Evolutionary conservation across 2,329 filamentous ascomycete species (phyloP).

Genomic region (Periconia macrospinosa): DNA sequence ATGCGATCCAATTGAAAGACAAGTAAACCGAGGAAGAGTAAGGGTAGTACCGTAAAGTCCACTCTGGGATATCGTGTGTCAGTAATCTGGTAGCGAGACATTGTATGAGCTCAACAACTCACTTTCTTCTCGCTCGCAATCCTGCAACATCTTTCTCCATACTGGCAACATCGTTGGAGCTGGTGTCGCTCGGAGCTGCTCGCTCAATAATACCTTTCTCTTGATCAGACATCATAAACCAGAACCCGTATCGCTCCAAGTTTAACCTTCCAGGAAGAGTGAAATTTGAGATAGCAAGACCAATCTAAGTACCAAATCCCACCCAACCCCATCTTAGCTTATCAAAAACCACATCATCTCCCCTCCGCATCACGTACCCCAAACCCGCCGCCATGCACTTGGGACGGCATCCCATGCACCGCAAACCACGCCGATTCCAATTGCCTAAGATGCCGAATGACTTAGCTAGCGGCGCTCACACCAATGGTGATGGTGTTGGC

Average conservation of each 20-base stretch:
- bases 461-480: background rate
- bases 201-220: slow-evolving; percentile 13
- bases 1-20: slow-evolving; percentile 58
- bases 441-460: background rate
- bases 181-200: slow-evolving; percentile 9
- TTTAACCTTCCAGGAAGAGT: background rate
- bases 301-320: background rate
- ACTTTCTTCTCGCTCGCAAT: slow-evolving; percentile 23
- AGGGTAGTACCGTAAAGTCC: slow-evolving; percentile 51
- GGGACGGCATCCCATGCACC: slow-evolving; percentile 11
- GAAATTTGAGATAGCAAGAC: background rate
- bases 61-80: slow-evolving; percentile 36
- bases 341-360: background rate
- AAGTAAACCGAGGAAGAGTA: slow-evolving; percentile 54
- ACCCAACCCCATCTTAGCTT: background rate
- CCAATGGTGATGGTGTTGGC: slow-evolving; percentile 5
- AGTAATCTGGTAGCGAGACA: too few relatives aligned
- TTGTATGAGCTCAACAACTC: background rate
- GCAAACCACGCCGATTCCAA: slow-evolving; percentile 15
- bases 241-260: background rate
- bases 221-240: slow-evolving; percentile 9
- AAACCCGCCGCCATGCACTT: slow-evolving; percentile 10
- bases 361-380: background rate
- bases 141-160: slow-evolving; percentile 12
- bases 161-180: slow-evolving; percentile 7